Conservation (phyloP, 2,329 filamentous ascomycete species). For the Hypomyces perniciosus region DNA sequence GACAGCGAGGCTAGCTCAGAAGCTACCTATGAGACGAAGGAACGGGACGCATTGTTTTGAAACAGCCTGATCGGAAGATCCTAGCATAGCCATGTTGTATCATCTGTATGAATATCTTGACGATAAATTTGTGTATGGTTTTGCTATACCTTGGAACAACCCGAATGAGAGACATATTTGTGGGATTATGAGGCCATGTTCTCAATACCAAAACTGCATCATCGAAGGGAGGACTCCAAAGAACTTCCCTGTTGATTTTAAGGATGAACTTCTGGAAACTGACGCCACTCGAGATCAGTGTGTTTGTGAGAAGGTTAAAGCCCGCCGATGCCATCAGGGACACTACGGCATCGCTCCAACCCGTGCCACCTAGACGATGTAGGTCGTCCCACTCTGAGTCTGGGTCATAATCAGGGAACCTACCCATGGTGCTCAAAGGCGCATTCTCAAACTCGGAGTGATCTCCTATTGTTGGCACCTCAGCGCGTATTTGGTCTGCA, state of each 20-base stretch:
- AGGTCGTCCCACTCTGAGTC: neutral
- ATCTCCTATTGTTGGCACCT: neutral
- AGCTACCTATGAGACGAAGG: no score
- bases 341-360: neutral
- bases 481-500: neutral
- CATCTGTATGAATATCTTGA: no score
- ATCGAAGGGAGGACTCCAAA: neutral
- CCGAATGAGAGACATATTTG: no score
- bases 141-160: no score
- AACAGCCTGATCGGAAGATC: no score
- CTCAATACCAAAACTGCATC: neutral
- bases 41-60: no score
- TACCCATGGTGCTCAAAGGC: neutral
- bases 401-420: neutral
- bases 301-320: neutral
- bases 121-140: no score
- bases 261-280: neutral
- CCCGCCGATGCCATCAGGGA: neutral
- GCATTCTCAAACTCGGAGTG: neutral
- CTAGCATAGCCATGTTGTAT: no score
- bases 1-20: no score
- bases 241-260: neutral
- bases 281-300: neutral
- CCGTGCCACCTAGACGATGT: neutral
- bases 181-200: no score